Percentiles rank a stretch among this genome's conserved stretches.
phyloP scores from a whole-genome alignment of 768 basidiomycete species.

The Clavaria fumosa region DNA sequence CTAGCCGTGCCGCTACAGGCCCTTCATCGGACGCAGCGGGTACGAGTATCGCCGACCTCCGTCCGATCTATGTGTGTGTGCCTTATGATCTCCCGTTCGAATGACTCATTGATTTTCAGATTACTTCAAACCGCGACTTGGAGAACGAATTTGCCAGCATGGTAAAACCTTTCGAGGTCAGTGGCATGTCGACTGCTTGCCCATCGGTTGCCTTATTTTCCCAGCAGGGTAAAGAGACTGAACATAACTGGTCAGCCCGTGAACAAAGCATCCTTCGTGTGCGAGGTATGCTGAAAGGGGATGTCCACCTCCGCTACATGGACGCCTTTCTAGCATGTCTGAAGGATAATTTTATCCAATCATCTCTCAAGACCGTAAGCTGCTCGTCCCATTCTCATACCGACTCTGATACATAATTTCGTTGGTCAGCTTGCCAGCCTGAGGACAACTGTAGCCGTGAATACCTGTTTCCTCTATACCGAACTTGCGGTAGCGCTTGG shows the following conservation, averaged over 20 bases:
- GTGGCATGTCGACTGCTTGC: slow-evolving; percentile 8
- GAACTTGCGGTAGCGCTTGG: slow-evolving; percentile 62
- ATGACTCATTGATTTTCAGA: slow-evolving; percentile 23
- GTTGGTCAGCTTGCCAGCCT: slow-evolving; percentile 59
- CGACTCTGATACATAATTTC: not conserved
- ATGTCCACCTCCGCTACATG: slow-evolving; percentile 55
- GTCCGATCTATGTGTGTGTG: slow-evolving; percentile 51
- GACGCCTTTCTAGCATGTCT: slow-evolving; percentile 64
- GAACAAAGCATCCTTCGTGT: slow-evolving; percentile 67
- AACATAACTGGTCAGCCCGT: slow-evolving; percentile 85
- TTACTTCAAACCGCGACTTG: slow-evolving; percentile 75
- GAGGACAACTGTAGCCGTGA: slow-evolving; percentile 76
- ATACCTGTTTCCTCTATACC: slow-evolving; percentile 60
- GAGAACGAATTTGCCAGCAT: slow-evolving; percentile 74
- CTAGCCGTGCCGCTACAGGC: slow-evolving; percentile 42
- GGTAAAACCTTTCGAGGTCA: slow-evolving; percentile 66
- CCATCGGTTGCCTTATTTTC: slow-evolving; percentile 5
- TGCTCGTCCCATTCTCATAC: not conserved
- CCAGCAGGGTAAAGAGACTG: slow-evolving; percentile 81
- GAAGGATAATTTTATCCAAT: slow-evolving; percentile 67
- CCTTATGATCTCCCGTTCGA: slow-evolving; percentile 1
- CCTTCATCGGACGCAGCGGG: slow-evolving; percentile 23
- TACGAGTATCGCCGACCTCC: slow-evolving; percentile 33
- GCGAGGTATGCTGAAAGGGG: slow-evolving; percentile 82
- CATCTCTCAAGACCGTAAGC: slow-evolving; percentile 72